Evolutionary conservation across 345 rosid genomes (phyloP), one percentile per base, ranked within the genome.

Genomic region (Euphorbia peplus): DNA sequence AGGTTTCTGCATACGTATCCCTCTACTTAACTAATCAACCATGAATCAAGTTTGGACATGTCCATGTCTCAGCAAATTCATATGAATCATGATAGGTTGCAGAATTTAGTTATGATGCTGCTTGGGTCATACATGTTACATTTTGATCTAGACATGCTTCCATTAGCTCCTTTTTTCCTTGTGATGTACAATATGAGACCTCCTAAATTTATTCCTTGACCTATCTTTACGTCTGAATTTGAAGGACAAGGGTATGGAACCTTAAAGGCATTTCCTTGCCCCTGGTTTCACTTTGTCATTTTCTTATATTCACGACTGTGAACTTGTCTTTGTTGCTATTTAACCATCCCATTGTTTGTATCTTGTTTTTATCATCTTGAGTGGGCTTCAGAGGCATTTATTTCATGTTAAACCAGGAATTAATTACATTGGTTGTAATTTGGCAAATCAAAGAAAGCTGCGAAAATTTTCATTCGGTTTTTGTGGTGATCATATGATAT

Each of bases 281-380:
- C 53, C 22, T 48, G 53, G 9, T 48, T 18, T 50, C 16, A 50
- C 21, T 3, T 50, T 18, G 54, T 11, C 54, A 50, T 19, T 19
- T 47, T 47, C 51, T 47, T 47, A 50, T 6, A 50, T 50, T 50
- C 22, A 50, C 54, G 2, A 12, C 4, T 22, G 29, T 28, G 41
- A 22, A 24, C 65, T 61, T 61, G 65, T 61, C 51, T 61, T 16
- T 61, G 18, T 22, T 61, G 30, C 41, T 9, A 24, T 15, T 19
- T 14, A 18, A 60, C 6, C 35, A 37, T 22, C 15, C 9, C 42
- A 39, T 39, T 11, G 9, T 5, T 61, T 61, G 21, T 39, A 61
- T 16, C 65, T 41, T 61, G 11, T 7, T 61, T 21, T 39, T 21
- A 21, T 37, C 50, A 39, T 46, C 30, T 39, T 39, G 29, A 21